phyloP scores from a whole-genome alignment of 345 rosid genomes.

The Raphanus raphanistrum region DNA sequence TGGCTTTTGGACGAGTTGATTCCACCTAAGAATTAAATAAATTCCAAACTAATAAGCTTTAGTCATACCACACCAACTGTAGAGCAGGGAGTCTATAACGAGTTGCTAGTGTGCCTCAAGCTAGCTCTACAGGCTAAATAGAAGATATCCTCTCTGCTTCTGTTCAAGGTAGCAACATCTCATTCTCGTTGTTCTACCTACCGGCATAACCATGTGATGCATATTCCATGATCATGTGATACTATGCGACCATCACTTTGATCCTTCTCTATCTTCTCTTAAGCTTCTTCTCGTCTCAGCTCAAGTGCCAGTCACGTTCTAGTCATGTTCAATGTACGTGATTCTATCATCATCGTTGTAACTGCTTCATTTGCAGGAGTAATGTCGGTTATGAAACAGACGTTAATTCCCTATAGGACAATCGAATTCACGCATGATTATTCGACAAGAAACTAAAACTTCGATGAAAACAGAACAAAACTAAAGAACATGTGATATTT shows the following conservation, averaged over 20 bases:
- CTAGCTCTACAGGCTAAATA: not conserved
- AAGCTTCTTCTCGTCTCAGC: not conserved
- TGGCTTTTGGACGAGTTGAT: no score
- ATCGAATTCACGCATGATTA: not conserved
- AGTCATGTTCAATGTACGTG: no score
- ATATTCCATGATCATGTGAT: not conserved
- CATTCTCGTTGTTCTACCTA: not conserved
- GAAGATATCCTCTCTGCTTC: not conserved
- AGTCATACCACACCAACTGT: no score
- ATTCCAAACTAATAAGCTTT: no score
- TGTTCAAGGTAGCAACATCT: not conserved
- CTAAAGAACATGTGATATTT: not conserved
- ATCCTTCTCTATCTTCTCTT: constrained; percentile 15
- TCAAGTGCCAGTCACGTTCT: no score
- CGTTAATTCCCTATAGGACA: not conserved
- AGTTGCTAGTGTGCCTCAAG: not conserved
- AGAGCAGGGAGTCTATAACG: not conserved
- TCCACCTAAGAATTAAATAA: no score
- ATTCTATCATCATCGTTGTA: not conserved
- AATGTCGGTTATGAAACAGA: no score
- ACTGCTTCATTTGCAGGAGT: not conserved
- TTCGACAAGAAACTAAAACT: not conserved
- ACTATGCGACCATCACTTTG: constrained; percentile 12
- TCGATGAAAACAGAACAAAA: not conserved
- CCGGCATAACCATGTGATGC: not conserved